A percentile compares a stretch with the other conserved stretches of the same genome.
These are phyloP conservation scores for Dothidotthia symphoricarpi DNA, from an alignment of 2,329 filamentous ascomycete species.

Conservation along the genomic window DNA sequence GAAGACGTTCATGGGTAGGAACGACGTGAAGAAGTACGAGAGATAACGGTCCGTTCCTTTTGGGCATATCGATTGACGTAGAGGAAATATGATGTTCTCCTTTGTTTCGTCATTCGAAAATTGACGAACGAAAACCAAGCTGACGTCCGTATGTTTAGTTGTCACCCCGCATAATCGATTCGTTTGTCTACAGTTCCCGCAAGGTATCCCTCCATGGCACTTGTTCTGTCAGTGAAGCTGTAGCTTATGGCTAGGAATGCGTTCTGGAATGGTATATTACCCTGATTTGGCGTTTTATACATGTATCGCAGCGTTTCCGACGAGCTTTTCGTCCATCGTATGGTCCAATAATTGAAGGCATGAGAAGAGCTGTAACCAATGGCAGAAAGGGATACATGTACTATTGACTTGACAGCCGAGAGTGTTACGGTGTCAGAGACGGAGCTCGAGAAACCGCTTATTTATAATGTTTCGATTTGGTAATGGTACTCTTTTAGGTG, in stretches of 20 bases:
- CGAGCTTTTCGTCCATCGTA: slow-evolving; percentile 30
- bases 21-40: slow-evolving; percentile 23
- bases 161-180: slow-evolving; percentile 14
- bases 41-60: slow-evolving; percentile 8
- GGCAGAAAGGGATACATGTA: no score
- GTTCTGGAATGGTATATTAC: slow-evolving; percentile 4
- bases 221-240: slow-evolving; percentile 3
- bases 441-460: neutral
- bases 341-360: slow-evolving; percentile 22
- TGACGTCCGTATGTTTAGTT: slow-evolving; percentile 2
- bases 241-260: neutral
- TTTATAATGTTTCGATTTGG: slow-evolving; percentile 4
- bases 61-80: neutral
- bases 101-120: neutral
- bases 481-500: slow-evolving; percentile 11
- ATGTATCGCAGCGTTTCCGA: slow-evolving; percentile 26
- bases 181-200: slow-evolving; percentile 19
- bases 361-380: slow-evolving; percentile 1
- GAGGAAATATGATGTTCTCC: neutral
- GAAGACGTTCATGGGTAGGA: slow-evolving; percentile 24
- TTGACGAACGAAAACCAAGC: slow-evolving; percentile 18
- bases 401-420: no score
- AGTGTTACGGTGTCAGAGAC: no score
- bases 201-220: slow-evolving; percentile 27
- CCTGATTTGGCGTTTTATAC: slow-evolving; percentile 28